Conservation (phyloP, 1,284 basidiomycete genomes). For the Austroboletus niveus region DNA sequence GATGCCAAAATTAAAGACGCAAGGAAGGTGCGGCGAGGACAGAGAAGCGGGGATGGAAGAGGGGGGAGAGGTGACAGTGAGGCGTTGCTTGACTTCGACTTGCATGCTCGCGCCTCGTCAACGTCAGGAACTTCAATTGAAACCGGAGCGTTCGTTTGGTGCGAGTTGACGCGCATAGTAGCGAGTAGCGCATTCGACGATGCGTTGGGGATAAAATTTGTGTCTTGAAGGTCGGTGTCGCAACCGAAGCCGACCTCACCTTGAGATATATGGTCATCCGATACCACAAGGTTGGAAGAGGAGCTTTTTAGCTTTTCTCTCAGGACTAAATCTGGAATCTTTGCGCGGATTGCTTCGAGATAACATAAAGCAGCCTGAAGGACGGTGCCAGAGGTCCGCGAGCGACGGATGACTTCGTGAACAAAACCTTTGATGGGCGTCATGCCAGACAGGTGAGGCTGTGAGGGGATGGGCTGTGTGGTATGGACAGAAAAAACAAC, state of each 20-base stretch:
- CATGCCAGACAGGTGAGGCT: constrained; percentile 34
- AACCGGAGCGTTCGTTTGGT: constrained; percentile 10
- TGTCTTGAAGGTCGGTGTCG: constrained; percentile 13
- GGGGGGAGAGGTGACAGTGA: constrained; percentile 43
- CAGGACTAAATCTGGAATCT: constrained; percentile 57
- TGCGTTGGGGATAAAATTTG: constrained; percentile 3
- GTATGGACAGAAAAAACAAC: constrained; percentile 24
- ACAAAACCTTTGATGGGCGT: constrained; percentile 69
- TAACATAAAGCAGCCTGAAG: constrained; percentile 79
- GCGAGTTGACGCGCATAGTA: constrained; percentile 38
- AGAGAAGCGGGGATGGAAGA: constrained; percentile 78
- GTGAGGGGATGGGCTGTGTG: constrained; percentile 17
- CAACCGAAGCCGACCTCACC: constrained; percentile 39
- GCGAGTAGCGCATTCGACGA: constrained; percentile 32
- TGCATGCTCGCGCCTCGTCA: constrained; percentile 17
- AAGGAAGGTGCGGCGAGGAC: constrained; percentile 85
- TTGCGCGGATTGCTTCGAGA: constrained; percentile 67
- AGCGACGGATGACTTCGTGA: constrained; percentile 73
- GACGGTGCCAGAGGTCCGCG: constrained; percentile 70
- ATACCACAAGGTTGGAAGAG: constrained; percentile 39
- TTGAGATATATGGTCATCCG: constrained; percentile 45
- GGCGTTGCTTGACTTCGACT: constrained; percentile 15
- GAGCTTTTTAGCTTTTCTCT: constrained; percentile 47
- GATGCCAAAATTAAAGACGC: constrained; percentile 86
- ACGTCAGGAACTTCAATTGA: constrained; percentile 8